These are phyloP conservation scores for Solanum pinnatisectum DNA, from an alignment of 257 asterid genomes.

Conservation along the genomic window DNA sequence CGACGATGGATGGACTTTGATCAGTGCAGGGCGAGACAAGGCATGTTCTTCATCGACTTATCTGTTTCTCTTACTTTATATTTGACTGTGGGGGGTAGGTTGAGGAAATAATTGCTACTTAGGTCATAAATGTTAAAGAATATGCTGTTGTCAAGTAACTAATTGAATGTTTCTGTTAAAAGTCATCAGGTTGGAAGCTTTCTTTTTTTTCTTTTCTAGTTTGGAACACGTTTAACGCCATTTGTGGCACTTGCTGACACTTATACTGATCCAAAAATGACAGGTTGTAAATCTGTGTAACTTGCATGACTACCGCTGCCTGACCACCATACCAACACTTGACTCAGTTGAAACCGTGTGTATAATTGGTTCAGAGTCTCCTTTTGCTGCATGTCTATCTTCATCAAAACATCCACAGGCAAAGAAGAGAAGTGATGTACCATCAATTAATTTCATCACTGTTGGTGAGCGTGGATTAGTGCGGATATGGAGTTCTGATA, in stretches of 20 bases:
- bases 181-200: background rate
- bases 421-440: slow-evolving; percentile 36
- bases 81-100: background rate
- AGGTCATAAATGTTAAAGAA: background rate
- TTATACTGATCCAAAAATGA: background rate
- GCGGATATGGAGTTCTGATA: slow-evolving; percentile 83
- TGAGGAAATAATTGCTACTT: background rate
- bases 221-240: background rate
- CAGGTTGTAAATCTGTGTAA: slow-evolving; percentile 90
- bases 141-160: too few relatives aligned
- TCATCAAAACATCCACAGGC: slow-evolving; percentile 28
- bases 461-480: slow-evolving; percentile 93
- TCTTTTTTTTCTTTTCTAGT: background rate
- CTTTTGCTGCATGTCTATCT: slow-evolving; percentile 41
- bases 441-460: slow-evolving; percentile 56
- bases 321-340: slow-evolving; percentile 57
- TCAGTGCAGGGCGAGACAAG: slow-evolving; percentile 93
- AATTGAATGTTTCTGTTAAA: background rate
- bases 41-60: slow-evolving; percentile 15
- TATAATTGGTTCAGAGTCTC: slow-evolving; percentile 37
- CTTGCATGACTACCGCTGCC: slow-evolving; percentile 66
- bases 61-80: background rate
- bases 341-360: slow-evolving; percentile 90
- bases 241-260: slow-evolving; percentile 7
- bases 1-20: slow-evolving; percentile 81